Base-by-base conservation (phyloP, 257 asterid species). In the Cinchona pubescens region DNA sequence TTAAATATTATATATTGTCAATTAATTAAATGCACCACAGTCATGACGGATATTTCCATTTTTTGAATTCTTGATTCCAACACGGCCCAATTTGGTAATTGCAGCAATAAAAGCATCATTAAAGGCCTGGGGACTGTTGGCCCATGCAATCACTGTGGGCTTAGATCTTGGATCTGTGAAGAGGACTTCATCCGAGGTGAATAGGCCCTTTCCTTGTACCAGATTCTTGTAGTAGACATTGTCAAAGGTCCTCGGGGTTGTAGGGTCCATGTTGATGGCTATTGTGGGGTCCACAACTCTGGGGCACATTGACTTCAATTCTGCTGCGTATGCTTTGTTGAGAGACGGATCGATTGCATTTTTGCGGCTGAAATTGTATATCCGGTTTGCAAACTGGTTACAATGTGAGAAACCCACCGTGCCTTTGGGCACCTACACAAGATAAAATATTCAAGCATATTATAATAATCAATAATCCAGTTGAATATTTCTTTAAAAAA, bases 341-440 rank as follows among this genome's bases (percentile, higher is more conserved):
- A 94, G 84, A 74, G 90, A 88, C 74, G 97, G 98, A 83, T 94
- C 98, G 0, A 94, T 43, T 58, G 86, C 85, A 71, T 75, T 88
- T 18, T 12, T 25, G 0, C 55, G 75, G 83, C 74, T 85, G 88
- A 90, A 91, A 73, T 82, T 92, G 90, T 87, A 87, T 11, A 92
- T 84, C 70, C 98, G 87, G 81, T 87, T 86, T 2, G 96, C 32
- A n/a, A 94, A 86, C 70, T 77, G 86, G 88, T 38, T 67, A 78
- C 98, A 94, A 76, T 92, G 98, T 30, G 98, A 87, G 84, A 94
- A 92, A 9, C 98, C 98, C 43, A 94, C 78, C 0, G 92, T 88
- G 85, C n/a, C n/a, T n/a, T n/a, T 94, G 98, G 66, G 89, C 82
- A 21, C 88, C 98, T 90, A 87, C 85, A 76, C 66, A 51, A 2